Evolutionary conservation across 2,329 filamentous ascomycete genomes (phyloP).

Genomic region (Talaromyces sp.): DNA sequence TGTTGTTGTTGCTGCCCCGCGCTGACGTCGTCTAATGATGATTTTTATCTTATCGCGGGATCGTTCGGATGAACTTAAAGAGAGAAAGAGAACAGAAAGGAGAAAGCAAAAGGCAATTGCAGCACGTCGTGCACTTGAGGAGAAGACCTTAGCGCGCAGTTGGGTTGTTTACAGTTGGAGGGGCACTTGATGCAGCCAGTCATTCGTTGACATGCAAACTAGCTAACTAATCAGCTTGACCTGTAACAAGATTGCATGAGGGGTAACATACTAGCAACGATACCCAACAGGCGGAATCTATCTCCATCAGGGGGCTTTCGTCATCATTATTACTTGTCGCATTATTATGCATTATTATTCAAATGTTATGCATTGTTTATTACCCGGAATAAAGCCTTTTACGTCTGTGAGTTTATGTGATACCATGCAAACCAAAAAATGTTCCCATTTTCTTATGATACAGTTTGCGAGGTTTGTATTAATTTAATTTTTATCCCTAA

Average conservation of each 20-base stretch:
- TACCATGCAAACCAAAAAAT: background rate
- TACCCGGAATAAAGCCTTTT: no score
- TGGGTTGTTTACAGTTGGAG: background rate
- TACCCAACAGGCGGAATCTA: background rate
- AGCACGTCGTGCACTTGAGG: background rate
- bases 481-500: no score
- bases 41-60: background rate
- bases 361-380: background rate
- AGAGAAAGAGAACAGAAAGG: background rate
- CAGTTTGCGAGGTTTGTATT: no score
- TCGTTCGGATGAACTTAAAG: background rate
- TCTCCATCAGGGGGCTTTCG: background rate
- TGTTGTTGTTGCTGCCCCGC: slow-evolving; percentile 24
- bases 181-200: background rate
- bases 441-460: no score
- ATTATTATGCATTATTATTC: background rate
- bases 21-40: background rate
- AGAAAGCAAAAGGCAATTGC: background rate
- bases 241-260: background rate
- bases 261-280: background rate
- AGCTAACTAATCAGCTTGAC: background rate
- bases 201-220: background rate
- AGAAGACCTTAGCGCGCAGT: background rate
- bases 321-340: background rate
- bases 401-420: no score